Evolutionary conservation across 352 stramenopile species (phyloP), one percentile per base, ranked within the genome.

Genomic region (Globisporangium spinosum): DNA sequence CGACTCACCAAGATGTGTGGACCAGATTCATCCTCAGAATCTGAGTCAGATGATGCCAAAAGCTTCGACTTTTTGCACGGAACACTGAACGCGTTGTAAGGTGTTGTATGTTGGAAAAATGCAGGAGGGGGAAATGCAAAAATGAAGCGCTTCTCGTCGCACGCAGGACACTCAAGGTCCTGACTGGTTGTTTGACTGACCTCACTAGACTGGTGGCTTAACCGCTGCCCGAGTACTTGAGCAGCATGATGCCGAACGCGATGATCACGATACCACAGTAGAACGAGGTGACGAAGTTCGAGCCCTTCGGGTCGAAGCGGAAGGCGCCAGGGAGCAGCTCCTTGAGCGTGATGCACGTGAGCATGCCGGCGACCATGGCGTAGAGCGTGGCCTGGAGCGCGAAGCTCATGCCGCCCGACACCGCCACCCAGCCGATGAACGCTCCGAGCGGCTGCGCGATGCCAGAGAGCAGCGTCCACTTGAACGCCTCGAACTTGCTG

Each of bases 301-400:
- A 90, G 70, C 93, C 86, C 53, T 87, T 77, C 29, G 84, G 83
- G 69, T 96, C 89, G 69, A 97, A 96, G 58, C 80, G 74, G 82
- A 97, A 89, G 12, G 90, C 90, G 3, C 90, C 96, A 12, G 93
- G 91, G 20, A 98, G 69, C 15, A 98, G 74, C 69, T 98, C 94
- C 65, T 91, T 89, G 58, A 93, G 71, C 47, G 83, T 89, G 70
- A 98, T 98, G 53, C 88, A 89, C 25, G 97, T 82, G 81, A 99
- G 97, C 90, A 99, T 98, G 56, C 96, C 96, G 9, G 80, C 79
- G 20, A 98, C 94, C 9, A 98, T 29, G 2, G 84, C 93, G 77
- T 98, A 98, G 9, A 99, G 73, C 10, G 93, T 78, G 4, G 73
- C 96, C 34, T 87, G 79, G 32, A 98, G 76, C 32, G 94, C 66